These are phyloP conservation scores for Dothiorella sarmentorum DNA, from an alignment of 2,329 filamentous ascomycete species.

Conservation along the genomic window DNA sequence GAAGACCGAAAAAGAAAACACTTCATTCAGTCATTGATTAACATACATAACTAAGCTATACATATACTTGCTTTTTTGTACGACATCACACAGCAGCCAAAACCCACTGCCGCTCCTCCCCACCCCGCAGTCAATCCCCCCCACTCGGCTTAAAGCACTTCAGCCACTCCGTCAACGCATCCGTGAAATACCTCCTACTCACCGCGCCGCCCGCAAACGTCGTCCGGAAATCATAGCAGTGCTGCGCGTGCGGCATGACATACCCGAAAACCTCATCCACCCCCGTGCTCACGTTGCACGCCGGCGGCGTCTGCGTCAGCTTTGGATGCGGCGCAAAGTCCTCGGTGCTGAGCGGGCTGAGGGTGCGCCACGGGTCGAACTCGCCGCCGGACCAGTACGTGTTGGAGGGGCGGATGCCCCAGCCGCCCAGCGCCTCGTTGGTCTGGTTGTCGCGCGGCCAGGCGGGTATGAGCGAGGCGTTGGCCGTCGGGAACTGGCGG, in stretches of 20 bases:
- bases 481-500: slow-evolving; percentile 46
- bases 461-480: slow-evolving; percentile 38
- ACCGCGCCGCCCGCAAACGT: slow-evolving; percentile 29
- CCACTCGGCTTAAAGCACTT: slow-evolving; percentile 7
- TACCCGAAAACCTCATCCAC: slow-evolving; percentile 47
- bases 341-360: slow-evolving; percentile 44
- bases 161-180: slow-evolving; percentile 47
- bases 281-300: slow-evolving; percentile 39
- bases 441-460: slow-evolving; percentile 38
- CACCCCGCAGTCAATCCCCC: background rate
- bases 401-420: slow-evolving; percentile 51
- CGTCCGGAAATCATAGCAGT: slow-evolving; percentile 47
- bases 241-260: slow-evolving; percentile 44
- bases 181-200: slow-evolving; percentile 38
- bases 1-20: background rate
- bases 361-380: slow-evolving; percentile 52
- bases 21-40: too few relatives aligned
- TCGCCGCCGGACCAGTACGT: slow-evolving; percentile 50
- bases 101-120: background rate
- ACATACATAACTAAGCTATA: too few relatives aligned
- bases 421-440: slow-evolving; percentile 49
- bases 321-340: slow-evolving; percentile 39
- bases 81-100: background rate
- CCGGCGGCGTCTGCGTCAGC: slow-evolving; percentile 41
- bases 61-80: background rate